phyloP scores from a whole-genome alignment of 139 green algal species.

The Chloropicon primus region DNA sequence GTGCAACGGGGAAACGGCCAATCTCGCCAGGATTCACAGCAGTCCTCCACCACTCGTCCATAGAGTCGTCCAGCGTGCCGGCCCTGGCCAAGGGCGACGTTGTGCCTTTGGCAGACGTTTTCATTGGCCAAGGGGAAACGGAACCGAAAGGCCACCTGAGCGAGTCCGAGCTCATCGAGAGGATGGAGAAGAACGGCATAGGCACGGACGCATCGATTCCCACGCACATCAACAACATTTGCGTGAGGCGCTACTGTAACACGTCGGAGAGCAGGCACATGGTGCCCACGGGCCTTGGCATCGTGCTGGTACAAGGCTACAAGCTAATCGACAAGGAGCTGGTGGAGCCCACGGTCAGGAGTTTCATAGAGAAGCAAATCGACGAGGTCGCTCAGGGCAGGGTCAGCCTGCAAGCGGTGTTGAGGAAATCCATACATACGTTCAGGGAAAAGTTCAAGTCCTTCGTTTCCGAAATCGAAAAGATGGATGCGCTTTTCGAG shows the following conservation, averaged over 20 bases:
- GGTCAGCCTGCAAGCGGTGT: conserved; percentile 15
- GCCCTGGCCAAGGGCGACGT: conserved; percentile 33
- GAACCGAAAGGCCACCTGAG: conserved; percentile 60
- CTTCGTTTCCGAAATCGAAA: conserved; percentile 55
- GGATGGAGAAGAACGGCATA: conserved; percentile 82
- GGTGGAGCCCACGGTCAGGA: conserved; percentile 26
- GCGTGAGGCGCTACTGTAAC: conserved; percentile 19
- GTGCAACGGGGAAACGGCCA: neutral
- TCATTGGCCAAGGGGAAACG: conserved; percentile 44
- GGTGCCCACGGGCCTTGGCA: conserved; percentile 71
- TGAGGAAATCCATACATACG: conserved; percentile 26
- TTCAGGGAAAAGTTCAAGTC: conserved; percentile 63
- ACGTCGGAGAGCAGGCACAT: conserved; percentile 33
- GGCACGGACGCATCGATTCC: conserved; percentile 48
- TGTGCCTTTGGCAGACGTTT: conserved; percentile 39
- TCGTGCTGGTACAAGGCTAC: conserved; percentile 65
- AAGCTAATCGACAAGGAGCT: conserved; percentile 64
- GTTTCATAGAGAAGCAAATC: conserved; percentile 77
- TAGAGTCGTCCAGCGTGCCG: neutral
- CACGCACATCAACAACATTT: conserved; percentile 80
- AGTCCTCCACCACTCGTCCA: neutral
- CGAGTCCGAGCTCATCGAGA: conserved; percentile 67
- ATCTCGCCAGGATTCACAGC: neutral
- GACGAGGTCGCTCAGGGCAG: conserved; percentile 48
- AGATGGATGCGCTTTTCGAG: conserved; percentile 88